phyloP scores from a whole-genome alignment of 495 filamentous ascomycete species.

The Podospora appendiculata region DNA sequence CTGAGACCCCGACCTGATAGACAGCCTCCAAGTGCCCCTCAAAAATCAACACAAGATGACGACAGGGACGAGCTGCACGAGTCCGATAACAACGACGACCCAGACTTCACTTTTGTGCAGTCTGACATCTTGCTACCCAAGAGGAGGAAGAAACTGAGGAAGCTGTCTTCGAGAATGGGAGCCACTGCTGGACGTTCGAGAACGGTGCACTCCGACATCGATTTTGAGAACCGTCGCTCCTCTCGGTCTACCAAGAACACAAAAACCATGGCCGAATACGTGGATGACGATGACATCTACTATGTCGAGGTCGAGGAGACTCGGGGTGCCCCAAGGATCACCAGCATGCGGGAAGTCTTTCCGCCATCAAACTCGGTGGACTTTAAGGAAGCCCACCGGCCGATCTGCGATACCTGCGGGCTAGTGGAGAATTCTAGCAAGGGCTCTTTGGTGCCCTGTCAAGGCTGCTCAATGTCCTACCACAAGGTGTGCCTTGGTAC shows the following conservation, averaged over 20 bases:
- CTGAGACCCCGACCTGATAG: slow-evolving; percentile 1
- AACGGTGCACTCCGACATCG: slow-evolving; percentile 32
- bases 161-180: background rate
- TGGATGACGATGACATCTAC: slow-evolving; percentile 44
- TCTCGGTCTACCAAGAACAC: slow-evolving; percentile 35
- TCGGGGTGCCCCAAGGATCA: slow-evolving; percentile 37
- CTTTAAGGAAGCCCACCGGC: slow-evolving; percentile 61
- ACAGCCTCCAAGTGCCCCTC: background rate
- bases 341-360: slow-evolving; percentile 64
- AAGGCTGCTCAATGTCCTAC: slow-evolving; percentile 78
- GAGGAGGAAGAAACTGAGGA: slow-evolving; percentile 1
- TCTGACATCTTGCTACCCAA: slow-evolving; percentile 30
- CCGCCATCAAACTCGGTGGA: slow-evolving; percentile 41
- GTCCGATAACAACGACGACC: slow-evolving; percentile 21
- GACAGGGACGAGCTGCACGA: slow-evolving; percentile 39
- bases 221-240: slow-evolving; percentile 44
- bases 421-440: slow-evolving; percentile 45
- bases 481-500: slow-evolving; percentile 75
- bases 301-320: slow-evolving; percentile 54
- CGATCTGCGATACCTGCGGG: slow-evolving; percentile 65
- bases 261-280: slow-evolving; percentile 51
- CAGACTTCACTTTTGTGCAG: slow-evolving; percentile 25
- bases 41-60: slow-evolving; percentile 14
- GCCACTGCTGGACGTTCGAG: background rate
- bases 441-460: slow-evolving; percentile 70